Evolutionary conservation across 2,329 filamentous ascomycete genomes (phyloP), one percentile per base, ranked within the genome.

Genomic region (Coleophoma crateriformis): DNA sequence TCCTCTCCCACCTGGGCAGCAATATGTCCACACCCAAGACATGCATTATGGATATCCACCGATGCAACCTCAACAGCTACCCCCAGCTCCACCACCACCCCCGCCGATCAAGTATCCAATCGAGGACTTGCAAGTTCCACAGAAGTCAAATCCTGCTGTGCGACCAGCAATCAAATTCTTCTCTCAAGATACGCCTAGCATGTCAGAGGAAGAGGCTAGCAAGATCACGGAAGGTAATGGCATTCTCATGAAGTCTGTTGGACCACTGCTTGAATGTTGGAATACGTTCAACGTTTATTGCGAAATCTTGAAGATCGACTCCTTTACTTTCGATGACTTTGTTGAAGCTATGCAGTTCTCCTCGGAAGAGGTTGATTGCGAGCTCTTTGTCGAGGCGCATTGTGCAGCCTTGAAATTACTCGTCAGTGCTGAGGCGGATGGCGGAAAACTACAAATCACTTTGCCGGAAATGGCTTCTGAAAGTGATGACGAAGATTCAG

Each of bases 241-340:
- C 37, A 82, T 97, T 48, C 72, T 84, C 17, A 94, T 92, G 82
- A 83, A 87, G 59, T 92, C 90, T 3, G 81, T 96, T n/a, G 90
- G 91, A 0, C 78, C 83, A 2, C 72, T 97, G 14, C 71, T 99
- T 20, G 92, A 96, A 68, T 89, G 88, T 0, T 99, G 94, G 94
- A 90, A 96, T 60, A 96, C 91, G 0, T 76, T 99, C 33, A 99
- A 96, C 61, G 92, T 99, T n/a, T 96, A 96, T 64, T 95, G 90
- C 63, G 90, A 96, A 62, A 86, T 96, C 15, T 95, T 95, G 64
- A 82, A 89, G 62, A 77, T 99, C 22, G 94, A 99, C 67, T 97
- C 92, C 0, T 99, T 99, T 64, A 97, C 92, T 0, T 95, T 97
- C 61, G 94, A 99, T 65, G 94, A 99, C 66, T 97, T 91, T 61